Evolutionary conservation across 2,329 filamentous ascomycete species (phyloP).

Genomic region (Knoxdaviesia capensis): DNA sequence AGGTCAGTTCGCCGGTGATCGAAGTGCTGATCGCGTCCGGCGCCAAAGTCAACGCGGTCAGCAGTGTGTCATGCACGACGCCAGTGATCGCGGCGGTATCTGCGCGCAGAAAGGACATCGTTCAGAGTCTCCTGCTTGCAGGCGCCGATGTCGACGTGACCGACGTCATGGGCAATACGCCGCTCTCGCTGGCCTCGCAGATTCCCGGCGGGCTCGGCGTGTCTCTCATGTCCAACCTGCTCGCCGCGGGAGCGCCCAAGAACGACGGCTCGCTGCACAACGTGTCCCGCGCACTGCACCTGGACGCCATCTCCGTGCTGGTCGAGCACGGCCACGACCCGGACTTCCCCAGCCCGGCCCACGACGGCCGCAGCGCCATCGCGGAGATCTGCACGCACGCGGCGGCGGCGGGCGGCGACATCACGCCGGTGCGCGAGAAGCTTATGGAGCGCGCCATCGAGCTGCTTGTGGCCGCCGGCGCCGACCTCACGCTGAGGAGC

Average conservation of each 20-base stretch:
- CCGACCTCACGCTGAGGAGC: slow-evolving; percentile 32
- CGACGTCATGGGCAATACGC: slow-evolving; percentile 35
- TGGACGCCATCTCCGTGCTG: slow-evolving; percentile 33
- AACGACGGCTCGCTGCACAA: slow-evolving; percentile 51
- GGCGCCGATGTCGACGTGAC: slow-evolving; percentile 38
- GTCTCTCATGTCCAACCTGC: slow-evolving; percentile 31
- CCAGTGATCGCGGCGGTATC: slow-evolving; percentile 40
- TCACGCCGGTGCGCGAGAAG: slow-evolving; percentile 27
- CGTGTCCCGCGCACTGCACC: slow-evolving; percentile 36
- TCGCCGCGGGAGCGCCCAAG: slow-evolving; percentile 32
- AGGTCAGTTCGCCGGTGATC: slow-evolving; percentile 36
- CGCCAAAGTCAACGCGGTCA: slow-evolving; percentile 37
- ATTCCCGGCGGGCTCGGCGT: slow-evolving; percentile 31
- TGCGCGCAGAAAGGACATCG: slow-evolving; percentile 32
- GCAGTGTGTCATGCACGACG: slow-evolving; percentile 23
- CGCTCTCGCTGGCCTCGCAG: slow-evolving; percentile 36
- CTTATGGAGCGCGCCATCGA: slow-evolving; percentile 35
- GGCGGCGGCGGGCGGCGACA: slow-evolving; percentile 16
- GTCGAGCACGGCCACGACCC: slow-evolving; percentile 39
- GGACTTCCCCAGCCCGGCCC: slow-evolving; percentile 42
- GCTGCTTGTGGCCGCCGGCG: slow-evolving; percentile 33
- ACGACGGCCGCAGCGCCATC: slow-evolving; percentile 41
- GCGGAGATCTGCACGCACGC: slow-evolving; percentile 42
- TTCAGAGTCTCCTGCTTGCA: slow-evolving; percentile 32
- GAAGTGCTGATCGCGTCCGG: slow-evolving; percentile 30